Percentiles rank a stretch among this genome's conserved stretches.
These are phyloP conservation scores for Lactifluus echinatus DNA, from an alignment of 768 basidiomycete genomes.

Conservation along the genomic window DNA sequence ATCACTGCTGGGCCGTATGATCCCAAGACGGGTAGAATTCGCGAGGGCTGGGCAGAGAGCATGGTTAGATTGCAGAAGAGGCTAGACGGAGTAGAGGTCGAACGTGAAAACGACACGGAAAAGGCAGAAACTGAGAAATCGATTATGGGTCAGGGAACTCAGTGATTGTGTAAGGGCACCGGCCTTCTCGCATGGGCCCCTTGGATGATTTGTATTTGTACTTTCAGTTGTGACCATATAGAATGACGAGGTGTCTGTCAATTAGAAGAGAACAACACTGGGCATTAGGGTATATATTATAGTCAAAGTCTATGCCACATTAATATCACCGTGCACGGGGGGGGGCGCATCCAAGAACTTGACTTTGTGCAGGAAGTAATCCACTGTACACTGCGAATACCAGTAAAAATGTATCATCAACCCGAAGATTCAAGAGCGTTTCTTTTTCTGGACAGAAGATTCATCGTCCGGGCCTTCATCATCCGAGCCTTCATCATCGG, in stretches of 20 bases:
- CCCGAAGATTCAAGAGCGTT: constrained; percentile 24
- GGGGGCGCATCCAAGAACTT: neutral
- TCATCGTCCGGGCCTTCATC: constrained; percentile 41
- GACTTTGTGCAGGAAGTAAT: neutral
- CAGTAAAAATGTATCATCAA: constrained; percentile 29
- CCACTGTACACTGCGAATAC: neutral
- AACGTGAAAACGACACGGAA: neutral
- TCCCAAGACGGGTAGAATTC: constrained; percentile 14
- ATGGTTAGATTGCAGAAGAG: neutral
- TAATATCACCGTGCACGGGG: neutral
- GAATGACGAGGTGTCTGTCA: neutral
- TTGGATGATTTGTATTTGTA: neutral
- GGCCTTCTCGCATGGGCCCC: too few species aligned
- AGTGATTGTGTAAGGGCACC: neutral
- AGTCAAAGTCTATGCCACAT: neutral
- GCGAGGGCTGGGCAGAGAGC: constrained; percentile 12
- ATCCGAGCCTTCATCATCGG: constrained; percentile 78
- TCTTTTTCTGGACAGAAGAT: neutral
- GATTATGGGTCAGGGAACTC: neutral
- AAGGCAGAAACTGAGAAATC: neutral
- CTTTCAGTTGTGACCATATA: neutral
- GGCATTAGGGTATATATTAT: neutral
- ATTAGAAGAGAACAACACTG: neutral
- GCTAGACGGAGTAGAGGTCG: neutral
- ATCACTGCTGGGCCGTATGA: constrained; percentile 20